Base-by-base conservation (phyloP, 2,329 filamentous ascomycete species). In the Aspergillus fructus region DNA sequence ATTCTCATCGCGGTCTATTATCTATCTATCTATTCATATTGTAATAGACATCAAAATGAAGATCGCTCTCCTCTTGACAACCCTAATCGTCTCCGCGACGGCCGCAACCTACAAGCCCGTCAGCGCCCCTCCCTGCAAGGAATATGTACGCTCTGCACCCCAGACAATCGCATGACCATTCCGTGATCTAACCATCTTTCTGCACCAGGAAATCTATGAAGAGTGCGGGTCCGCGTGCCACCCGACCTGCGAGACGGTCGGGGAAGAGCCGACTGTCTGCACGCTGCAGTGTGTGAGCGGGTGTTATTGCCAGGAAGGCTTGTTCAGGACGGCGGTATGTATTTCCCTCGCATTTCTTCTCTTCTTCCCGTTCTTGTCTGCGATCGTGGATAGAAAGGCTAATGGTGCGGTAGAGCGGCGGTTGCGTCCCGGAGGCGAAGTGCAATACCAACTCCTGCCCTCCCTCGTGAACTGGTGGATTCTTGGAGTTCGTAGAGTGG, bases 201-300 rank as follows among this genome's bases (percentile, higher is more conserved):
- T 21, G 1, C 5, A 24, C 2, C 19, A 55, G 53, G 53, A 55
- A 50, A 21, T 40, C n/a, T 21, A 45, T 19, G 30, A 37, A 34
- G 30, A 43, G 15, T 55, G 53, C 24, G 53, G 45, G 12, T 55
- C 53, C 7, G 53, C 53, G 9, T 55, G 53, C 46, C 47, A 55
- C 40, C 53, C 53, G 12, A 55, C 53, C 27, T 55, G 53, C 37
- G 53, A 49, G 46, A 55, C 53, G 4, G 43, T 37, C 30, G 40
- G 33, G 15, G 27, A 50, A 6, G 46, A 48, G 3, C 39, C n/a
- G 19, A 41, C 13, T 5, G 17, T 49, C 13, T 55, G 53, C 39
- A 55, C 46, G 5, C 24, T 19, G 30, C 53, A 55, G 8, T 55
- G 53, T 40, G 53, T 55, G 27, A 21, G 34, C 6, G 53, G 53